Evolutionary conservation across 1,139 yeast species (phyloP), one percentile per base, ranked within the genome.

Genomic region (Nakaseomyces delphensis): DNA sequence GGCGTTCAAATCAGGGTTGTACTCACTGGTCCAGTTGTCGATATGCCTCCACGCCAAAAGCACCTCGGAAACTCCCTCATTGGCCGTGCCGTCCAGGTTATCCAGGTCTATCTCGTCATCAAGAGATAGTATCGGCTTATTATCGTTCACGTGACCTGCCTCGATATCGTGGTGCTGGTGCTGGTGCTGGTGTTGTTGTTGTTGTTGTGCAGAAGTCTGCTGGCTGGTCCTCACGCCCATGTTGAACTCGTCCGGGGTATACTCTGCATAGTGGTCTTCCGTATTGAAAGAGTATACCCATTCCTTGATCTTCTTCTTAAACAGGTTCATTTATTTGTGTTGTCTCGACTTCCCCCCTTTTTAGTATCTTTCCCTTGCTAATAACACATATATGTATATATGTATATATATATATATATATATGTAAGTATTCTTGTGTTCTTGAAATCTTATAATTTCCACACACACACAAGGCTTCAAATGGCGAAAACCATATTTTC

Each of bases 21-120:
- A 63, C 47, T 69, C 73, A 16, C 64, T 57, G 5, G 79, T 62
- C 84, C 85, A 79, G 29, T 71, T 66, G 48, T 77, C 78, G 41
- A 80, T 77, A 52, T 77, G 83, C 53, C 82, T 69, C 87, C 87
- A 80, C 0, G 85, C 84, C 33, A 78, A 65, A 30, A 74, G 65
- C 1, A 73, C 71, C 53, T 79, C 85, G 48, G 79, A 77, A 9
- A 78, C 78, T 7, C 86, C 86, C 36, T 71, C 77, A 9, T 65
- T 65, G 48, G 61, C 11, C 4, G 33, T 10, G 10, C 43, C 40
- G 11, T 46, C 49, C 52, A 16, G 39, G 36, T 39, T 44, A 31
- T 47, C 45, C 43, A 46, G 40, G 48, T 45, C 43, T 32, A 44
- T 40, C 38, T 42, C 39, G 38, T 28, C 39, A 16, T 29, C 40